Evolutionary conservation across 257 asterid genomes (phyloP), one percentile per base, ranked within the genome.

Genomic region (Solanum virginianum): DNA sequence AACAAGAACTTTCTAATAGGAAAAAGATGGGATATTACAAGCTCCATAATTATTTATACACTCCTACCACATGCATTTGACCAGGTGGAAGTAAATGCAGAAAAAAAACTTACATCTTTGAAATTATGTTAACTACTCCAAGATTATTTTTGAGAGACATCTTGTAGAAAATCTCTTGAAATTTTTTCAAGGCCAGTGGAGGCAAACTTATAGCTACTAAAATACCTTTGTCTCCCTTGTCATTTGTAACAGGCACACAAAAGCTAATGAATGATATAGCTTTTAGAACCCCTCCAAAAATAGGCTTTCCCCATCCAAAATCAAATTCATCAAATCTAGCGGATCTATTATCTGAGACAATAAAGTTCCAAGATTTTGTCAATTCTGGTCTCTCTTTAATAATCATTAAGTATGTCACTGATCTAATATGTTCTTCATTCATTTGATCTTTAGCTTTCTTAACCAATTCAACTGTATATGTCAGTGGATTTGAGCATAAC

Each of bases 351-450:
- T 62, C 77, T 20, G 83, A 84, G 45, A 72, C 56, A 10, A 63
- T 4, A 3, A 41, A 86, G 10, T 32, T 86, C 86, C 83, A 54
- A 8, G 36, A n/a, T 45, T 45, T 29, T 24, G 77, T 9, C 0
- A 69, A 47, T 14, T 71, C 62, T 9, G 86, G 80, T 36, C 86
- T 47, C 17, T 65, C 85, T 68, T 77, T 86, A 14, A 75, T 79
- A 0, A 72, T 85, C 84, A 87, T 87, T 0, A 87, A 16, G n/a
- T 87, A 85, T 4, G 79, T 59, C 20, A 77, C 4, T 54, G 90
- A 87, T 70, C 13, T 65, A 10, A 82, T 29, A 39, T 85, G 85
- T 32, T 87, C 89, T 18, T 82, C 56, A 41, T 18, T 75, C 60
- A 56, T 15, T n/a, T 62, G 80, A 15, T 36, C 55, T 41, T 85